Evolutionary conservation across 2,329 filamentous ascomycete species (phyloP), one percentile per base, ranked within the genome.

Genomic region (Paecilomyces variotii): DNA sequence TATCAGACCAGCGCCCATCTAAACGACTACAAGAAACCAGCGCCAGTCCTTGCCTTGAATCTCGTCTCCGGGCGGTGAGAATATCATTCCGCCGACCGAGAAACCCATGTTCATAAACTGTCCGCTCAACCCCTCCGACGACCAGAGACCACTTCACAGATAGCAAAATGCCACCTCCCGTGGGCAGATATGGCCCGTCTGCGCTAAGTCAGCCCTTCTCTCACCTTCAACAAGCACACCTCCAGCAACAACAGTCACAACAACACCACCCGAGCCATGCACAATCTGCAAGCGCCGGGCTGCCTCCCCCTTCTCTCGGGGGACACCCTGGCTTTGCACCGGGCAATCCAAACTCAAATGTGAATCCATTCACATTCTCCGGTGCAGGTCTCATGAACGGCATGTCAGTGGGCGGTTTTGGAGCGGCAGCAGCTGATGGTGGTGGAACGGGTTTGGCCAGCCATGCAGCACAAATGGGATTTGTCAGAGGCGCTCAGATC

Each of bases 381-480:
- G 79, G 82, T 28, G 75, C 76, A 52, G 76, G 75, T 14, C 74
- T 78, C 60, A 65, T 73, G 32, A 80, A 89, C 63, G 82, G 82
- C 55, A 77, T 86, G 59, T 82, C 81, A 55, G 83, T 80, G 62
- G 83, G 81, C 59, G 78, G 79, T 81, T 76, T 75, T 60, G 83
- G 80, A 64, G 81, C 75, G 58, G 66, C 77, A 53, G 83, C 82
- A 9, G 86, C 86, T 62, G 76, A 76, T 53, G 76, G 79, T 57
- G 80, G 80, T 26, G 78, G 79, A 59, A 88, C 89, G 24, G 90
- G 91, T 0, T 84, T 96, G 56, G 90, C 87, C 32, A 93, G 90
- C 73, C 90, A 95, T 73, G 91, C 90, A 62, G 91, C 90, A 60
- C 86, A 93, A 69, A 89, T 94, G 82, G 87, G 90, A 5, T 97